Percentiles rank a stretch among this genome's conserved stretches.
Evolutionary conservation across 2,329 filamentous ascomycete species (phyloP).

Genomic region (Zymoseptoria ardabiliae): DNA sequence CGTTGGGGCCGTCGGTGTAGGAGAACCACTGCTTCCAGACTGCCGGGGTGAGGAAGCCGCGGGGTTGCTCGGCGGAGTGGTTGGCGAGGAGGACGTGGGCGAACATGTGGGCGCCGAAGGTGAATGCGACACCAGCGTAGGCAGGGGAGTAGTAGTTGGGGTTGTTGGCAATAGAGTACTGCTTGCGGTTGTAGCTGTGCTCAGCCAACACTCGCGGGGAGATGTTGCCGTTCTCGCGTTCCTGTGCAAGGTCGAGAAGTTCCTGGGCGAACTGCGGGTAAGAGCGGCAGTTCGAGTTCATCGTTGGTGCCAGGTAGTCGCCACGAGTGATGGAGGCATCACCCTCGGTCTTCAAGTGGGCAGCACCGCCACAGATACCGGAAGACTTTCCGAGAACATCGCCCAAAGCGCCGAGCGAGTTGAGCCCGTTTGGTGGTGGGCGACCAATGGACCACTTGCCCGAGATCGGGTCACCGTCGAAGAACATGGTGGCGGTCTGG

Average conservation of each 20-base stretch:
- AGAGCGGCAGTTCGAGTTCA: conserved; percentile 21
- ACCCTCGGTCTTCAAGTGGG: conserved; percentile 19
- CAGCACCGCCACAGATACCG: conserved; percentile 20
- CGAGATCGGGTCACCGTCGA: conserved; percentile 17
- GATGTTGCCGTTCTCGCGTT: conserved; percentile 14
- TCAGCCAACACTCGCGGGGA: conserved; percentile 20
- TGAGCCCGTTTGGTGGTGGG: conserved; percentile 11
- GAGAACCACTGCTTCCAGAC: conserved; percentile 19
- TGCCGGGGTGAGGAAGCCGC: conserved; percentile 17
- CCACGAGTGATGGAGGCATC: conserved; percentile 24
- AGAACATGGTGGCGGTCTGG: conserved; percentile 20
- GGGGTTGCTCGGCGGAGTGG: conserved; percentile 20
- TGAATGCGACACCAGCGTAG: conserved; percentile 24
- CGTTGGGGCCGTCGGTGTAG: conserved; percentile 18
- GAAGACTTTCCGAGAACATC: conserved; percentile 19
- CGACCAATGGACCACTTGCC: conserved; percentile 17
- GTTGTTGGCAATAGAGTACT: conserved; percentile 22
- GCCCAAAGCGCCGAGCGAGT: conserved; percentile 18
- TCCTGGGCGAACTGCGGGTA: conserved; percentile 21
- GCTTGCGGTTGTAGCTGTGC: conserved; percentile 22
- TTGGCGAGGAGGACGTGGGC: conserved; percentile 20
- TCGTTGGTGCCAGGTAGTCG: conserved; percentile 20
- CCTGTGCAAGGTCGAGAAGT: conserved; percentile 18
- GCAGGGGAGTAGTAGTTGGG: conserved; percentile 23
- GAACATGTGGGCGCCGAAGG: conserved; percentile 25